Evolutionary conservation across 2,329 filamentous ascomycete species (phyloP), one percentile per base, ranked within the genome.

Genomic region (Botrytis medusae): DNA sequence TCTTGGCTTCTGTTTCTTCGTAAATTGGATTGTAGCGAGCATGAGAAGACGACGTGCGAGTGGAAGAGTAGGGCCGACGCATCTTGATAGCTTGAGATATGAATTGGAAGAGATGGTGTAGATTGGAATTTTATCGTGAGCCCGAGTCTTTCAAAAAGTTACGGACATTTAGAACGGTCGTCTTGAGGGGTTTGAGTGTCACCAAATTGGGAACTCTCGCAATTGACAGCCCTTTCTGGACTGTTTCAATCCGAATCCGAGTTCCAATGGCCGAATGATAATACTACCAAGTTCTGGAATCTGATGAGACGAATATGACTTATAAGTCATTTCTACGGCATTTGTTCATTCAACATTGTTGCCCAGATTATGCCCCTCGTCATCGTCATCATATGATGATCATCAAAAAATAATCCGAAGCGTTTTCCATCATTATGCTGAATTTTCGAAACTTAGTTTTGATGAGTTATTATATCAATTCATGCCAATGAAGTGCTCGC

Each of bases 391-490:
- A 51, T 37, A 67, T 37, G 32, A 54, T 40, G 32, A 67, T 51
- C 32, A 40, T 29, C 46, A n/a, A n/a, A 54, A 34, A 20, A 51
- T n/a, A 40, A 70, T 29, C 29, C 68, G 46, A 57, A 42, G 16
- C 34, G 20, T 42, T 54, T 54, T 16, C 46, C 29, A 5, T 48
- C 64, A 54, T 64, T 51, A 72, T 67, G 44, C 37, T 65, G n/a
- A 71, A 34, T 32, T 54, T 54, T 40, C 34, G 64, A 54, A 54
- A 54, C 34, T 34, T 57, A 54, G 48, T 68, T 54, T 57, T 22
- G n/a, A 67, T 72, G 48, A 67, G 42, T 57, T 37, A 34, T 32
- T 59, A 37, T 59, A 72, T 68, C 62, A 61, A 72, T 68, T 72
- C 71, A 72, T 72, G 71, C 62, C 40, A 22, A 60, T 22, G 25